Evolutionary conservation across 768 basidiomycete genomes (phyloP), one percentile per base, ranked within the genome.

Genomic region (Tephrocybe sp.): DNA sequence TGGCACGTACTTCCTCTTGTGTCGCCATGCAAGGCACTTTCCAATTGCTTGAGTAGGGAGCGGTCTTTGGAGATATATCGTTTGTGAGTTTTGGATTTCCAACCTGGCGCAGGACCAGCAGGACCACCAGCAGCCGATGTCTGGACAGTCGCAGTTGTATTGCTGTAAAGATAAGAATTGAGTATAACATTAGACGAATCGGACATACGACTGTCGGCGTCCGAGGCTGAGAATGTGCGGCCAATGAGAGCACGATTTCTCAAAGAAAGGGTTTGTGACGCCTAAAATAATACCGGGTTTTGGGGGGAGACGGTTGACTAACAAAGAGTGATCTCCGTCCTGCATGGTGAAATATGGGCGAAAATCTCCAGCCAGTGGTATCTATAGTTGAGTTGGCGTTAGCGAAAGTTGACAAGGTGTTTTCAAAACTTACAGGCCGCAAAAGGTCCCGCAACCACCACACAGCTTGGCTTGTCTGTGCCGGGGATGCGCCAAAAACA

Each of bases 261-360:
- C 84, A 44, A 95, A 87, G 59, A 91, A 84, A 0, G 93, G 93
- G 59, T 95, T 96, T 1, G 93, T 96, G 8, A 92, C 88, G 8
- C 93, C 91, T 3, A 96, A 64, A 5, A 96, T 57, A 3, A 90
- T 65, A 1, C 92, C 92, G 1, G 84, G 67, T 64, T 84, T 83
- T 0, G 90, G 92, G n/a, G 84, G 80, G 25, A 89, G 80, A 53
- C 85, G 84, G 63, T 92, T 93, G 35, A 97, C 85, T 11, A 99
- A 66, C 1, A 76, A 60, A 3, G 76, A 58, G 54, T 87, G 84
- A 52, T 97, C 94, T n/a, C 78, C 78, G 60, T 98, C 96, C 64
- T 98, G 96, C 59, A 99, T 93, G 13, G 96, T 97, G 56, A 98
- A 89, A 66, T 96, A 99, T 0, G 96, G 96, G 8, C 96, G 80